These are phyloP conservation scores for Rhizophagus clarus DNA, from an alignment of 192 early-diverging fungal species.

Conservation along the genomic window DNA sequence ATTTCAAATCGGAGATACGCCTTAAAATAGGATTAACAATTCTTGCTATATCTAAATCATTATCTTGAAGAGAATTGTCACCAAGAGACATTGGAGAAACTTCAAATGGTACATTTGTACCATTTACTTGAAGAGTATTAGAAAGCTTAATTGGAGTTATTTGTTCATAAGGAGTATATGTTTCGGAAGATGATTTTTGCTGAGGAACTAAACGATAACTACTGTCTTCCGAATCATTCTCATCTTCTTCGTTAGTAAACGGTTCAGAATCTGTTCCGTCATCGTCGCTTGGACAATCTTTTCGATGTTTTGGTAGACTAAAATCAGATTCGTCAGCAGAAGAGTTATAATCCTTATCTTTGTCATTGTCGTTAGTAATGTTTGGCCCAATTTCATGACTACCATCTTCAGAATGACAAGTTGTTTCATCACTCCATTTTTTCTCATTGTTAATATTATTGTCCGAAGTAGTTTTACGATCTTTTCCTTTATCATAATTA, in stretches of 20 bases:
- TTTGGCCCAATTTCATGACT: not conserved
- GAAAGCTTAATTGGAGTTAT: not conserved
- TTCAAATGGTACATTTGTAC: not conserved
- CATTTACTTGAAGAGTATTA: not conserved
- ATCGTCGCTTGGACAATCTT: slow-evolving; percentile 1
- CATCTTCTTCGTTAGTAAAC: slow-evolving; percentile 7
- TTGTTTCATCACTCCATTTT: too few relatives aligned
- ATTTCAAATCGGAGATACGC: slow-evolving; percentile 4
- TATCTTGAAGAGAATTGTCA: not conserved
- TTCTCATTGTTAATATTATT: not conserved
- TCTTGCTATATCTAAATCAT: not conserved
- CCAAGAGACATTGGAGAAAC: not conserved
- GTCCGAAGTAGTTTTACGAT: not conserved
- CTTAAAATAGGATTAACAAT: slow-evolving; percentile 13
- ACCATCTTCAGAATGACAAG: not conserved
- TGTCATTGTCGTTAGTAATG: not conserved
- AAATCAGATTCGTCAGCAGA: not conserved
- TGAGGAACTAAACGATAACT: not conserved
- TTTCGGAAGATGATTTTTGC: not conserved
- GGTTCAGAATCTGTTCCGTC: not conserved
- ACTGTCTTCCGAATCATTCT: not conserved
- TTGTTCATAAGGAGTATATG: not conserved
- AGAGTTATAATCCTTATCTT: not conserved
- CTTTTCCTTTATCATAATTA: not conserved
- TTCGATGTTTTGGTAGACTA: not conserved